phyloP scores from a whole-genome alignment of 2,329 filamentous ascomycete species.

The Venturiaceae sp. region DNA sequence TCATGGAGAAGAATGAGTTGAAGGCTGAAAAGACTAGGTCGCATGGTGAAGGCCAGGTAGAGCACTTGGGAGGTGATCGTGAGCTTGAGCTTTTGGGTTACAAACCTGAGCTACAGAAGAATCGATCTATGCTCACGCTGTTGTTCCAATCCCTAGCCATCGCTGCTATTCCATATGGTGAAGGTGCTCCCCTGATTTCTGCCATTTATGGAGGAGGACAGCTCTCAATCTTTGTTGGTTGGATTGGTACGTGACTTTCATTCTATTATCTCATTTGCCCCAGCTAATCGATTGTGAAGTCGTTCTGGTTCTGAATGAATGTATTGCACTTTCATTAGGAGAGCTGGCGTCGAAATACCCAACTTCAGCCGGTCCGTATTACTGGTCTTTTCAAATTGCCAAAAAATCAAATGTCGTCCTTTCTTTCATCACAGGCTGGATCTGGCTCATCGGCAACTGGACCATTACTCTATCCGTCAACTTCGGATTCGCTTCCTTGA shows the following conservation, averaged over 20 bases:
- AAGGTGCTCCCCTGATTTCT: slow-evolving; percentile 4
- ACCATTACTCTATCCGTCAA: slow-evolving; percentile 56
- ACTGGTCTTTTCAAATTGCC: slow-evolving; percentile 44
- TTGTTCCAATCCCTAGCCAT: slow-evolving; percentile 58
- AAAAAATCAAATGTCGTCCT: slow-evolving; percentile 32
- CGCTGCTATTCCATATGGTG: slow-evolving; percentile 61
- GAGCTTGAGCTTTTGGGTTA: slow-evolving; percentile 56
- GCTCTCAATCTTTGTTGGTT: slow-evolving; percentile 6
- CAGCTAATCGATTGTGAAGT: neutral
- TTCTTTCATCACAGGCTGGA: slow-evolving; percentile 61
- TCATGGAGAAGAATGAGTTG: neutral
- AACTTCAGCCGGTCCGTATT: slow-evolving; percentile 61
- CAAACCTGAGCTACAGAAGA: slow-evolving; percentile 55
- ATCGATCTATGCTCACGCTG: slow-evolving; percentile 59
- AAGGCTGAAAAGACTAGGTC: neutral
- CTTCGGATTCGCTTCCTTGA: slow-evolving; percentile 52
- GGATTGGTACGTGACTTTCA: slow-evolving; percentile 2
- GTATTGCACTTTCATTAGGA: slow-evolving; percentile 56
- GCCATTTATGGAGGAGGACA: slow-evolving; percentile 7
- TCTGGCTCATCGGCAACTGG: slow-evolving; percentile 66
- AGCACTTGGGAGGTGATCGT: neutral
- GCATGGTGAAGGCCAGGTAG: neutral
- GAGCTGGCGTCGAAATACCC: slow-evolving; percentile 65
- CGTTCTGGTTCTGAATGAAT: slow-evolving; percentile 12
- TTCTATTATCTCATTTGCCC: neutral